Conservation (phyloP, 495 filamentous ascomycete species). For the Aspergillus kassunensis region DNA sequence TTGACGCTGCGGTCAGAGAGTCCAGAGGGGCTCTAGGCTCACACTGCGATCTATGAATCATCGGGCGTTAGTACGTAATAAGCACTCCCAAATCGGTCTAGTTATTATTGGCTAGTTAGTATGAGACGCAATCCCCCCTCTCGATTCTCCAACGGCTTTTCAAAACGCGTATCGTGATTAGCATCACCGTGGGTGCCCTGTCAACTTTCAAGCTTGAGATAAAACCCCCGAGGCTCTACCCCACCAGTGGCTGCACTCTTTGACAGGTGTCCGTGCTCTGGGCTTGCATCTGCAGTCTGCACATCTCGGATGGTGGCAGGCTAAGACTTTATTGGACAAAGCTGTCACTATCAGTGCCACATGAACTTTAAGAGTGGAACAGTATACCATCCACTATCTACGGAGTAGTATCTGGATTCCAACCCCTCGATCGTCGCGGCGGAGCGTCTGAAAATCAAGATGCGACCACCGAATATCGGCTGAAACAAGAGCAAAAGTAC, state of each 20-base stretch:
- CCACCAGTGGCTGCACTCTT: neutral
- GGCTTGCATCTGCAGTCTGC: slow-evolving; percentile 1
- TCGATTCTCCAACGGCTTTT: neutral
- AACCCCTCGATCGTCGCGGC: neutral
- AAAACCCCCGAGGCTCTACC: slow-evolving; percentile 5
- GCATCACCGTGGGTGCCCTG: neutral
- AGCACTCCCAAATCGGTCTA: neutral
- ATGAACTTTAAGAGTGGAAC: neutral
- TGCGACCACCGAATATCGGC: slow-evolving; percentile 2
- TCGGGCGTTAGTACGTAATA: neutral
- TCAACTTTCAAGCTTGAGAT: neutral
- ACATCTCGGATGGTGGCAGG: neutral
- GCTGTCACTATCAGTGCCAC: neutral
- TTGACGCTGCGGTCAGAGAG: neutral
- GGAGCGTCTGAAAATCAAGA: neutral
- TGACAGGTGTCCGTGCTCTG: neutral
- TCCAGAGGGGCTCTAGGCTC: neutral
- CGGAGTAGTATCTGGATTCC: too few species aligned
- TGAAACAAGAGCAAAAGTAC: neutral
- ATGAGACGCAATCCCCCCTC: too few species aligned
- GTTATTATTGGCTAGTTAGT: neutral
- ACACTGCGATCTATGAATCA: neutral
- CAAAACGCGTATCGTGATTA: neutral
- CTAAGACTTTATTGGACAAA: neutral
- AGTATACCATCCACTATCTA: too few species aligned